Conservation (phyloP, 1,139 yeast species). For the Geotrichum carabidarum region DNA sequence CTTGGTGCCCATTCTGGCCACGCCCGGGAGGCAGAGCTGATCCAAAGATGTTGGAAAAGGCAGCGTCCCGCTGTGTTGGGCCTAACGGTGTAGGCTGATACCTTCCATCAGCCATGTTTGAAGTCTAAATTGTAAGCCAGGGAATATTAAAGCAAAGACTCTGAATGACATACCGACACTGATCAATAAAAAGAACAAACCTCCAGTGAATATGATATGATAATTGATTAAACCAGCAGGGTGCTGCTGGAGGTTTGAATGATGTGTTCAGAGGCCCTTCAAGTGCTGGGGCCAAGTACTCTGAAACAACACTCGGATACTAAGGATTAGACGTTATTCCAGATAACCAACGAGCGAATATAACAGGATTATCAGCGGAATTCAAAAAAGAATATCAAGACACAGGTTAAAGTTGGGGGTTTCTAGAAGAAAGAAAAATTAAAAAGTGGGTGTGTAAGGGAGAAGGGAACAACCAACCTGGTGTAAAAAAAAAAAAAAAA, state of each 20-base stretch:
- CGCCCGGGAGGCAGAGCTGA: slow-evolving; percentile 38
- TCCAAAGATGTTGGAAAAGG: slow-evolving; percentile 39
- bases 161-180: background rate
- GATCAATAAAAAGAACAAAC: background rate
- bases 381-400: no score
- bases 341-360: no score
- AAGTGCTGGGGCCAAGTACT: no score
- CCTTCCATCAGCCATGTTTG: slow-evolving; percentile 16
- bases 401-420: no score
- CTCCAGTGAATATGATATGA: no score
- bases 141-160: background rate
- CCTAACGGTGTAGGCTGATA: slow-evolving; percentile 20
- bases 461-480: no score
- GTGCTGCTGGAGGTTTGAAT: background rate
- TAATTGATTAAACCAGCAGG: background rate
- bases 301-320: no score
- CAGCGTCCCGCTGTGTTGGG: slow-evolving; percentile 32
- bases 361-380: no score
- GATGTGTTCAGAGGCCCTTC: background rate
- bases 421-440: no score
- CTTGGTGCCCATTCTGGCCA: slow-evolving; percentile 4
- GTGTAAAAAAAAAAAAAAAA: no score
- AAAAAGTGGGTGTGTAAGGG: no score
- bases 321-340: no score
- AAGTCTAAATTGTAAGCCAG: background rate